Evolutionary conservation across 2,329 filamentous ascomycete species (phyloP), one percentile per base, ranked within the genome.

Genomic region (Teratosphaeriaceae sp.): DNA sequence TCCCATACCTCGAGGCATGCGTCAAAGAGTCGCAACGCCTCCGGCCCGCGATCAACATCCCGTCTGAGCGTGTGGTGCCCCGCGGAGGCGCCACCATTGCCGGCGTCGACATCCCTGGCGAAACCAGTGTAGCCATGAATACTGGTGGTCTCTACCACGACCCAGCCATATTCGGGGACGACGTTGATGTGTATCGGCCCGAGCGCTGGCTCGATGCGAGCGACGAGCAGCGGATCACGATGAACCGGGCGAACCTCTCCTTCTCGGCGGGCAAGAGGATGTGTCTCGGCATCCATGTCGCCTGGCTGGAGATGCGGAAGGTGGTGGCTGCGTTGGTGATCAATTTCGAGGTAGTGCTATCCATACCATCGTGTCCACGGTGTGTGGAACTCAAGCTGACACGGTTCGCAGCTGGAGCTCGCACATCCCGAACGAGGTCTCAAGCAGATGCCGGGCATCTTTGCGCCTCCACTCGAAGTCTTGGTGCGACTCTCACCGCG

Each of bases 371-470:
- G 8, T 8, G 34, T 22, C 8, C 21, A 18, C 18, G 5, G 34
- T 6, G 9, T 36, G 18, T 12, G 19, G 15, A 31, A n/a, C n/a
- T 27, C 8, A 5, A 11, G 15, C 34, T 36, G 19, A 36, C 19
- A 8, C 5, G 5, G 7, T 11, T 36, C 5, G 21, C 21, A 36
- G 34, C 18, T 36, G 34, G 16, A 36, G 34, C 34, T 36, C 15
- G 34, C 34, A 20, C n/a, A 36, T 15, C 34, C 34, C 7, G 34
- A 36, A 15, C 34, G 34, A 36, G 34, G 34, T 12, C 34, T 36
- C 6, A 36, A 36, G 19, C 34, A 36, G 34, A 20, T 15, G 16
- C 8, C 34, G 5, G 34, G 34, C 5, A 36, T 36, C 8, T 36
- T 36, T 22, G 34, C 18, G 5, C 6, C 16, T 20, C 18, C 34